Evolutionary conservation across 371 early-diverging fungal species (phyloP).

Genomic region (Vairimorpha apis): DNA sequence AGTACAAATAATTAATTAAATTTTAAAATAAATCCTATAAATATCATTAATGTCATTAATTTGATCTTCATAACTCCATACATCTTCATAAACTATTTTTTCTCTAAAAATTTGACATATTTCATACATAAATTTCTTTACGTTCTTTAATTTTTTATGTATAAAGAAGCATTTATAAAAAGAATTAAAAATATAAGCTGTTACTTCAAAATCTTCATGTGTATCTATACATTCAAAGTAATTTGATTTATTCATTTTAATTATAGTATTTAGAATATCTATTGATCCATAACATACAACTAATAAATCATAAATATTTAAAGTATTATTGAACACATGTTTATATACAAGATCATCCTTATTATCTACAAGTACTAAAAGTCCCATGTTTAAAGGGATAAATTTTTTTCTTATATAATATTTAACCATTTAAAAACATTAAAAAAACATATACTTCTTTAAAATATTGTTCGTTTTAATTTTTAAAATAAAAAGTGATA

Average conservation of each 20-base stretch:
- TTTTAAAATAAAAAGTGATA: no score
- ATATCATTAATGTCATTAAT: not conserved
- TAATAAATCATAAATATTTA: constrained; percentile 11
- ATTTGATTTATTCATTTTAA: not conserved
- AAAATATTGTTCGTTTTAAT: no score
- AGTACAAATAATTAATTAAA: no score
- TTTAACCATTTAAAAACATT: no score
- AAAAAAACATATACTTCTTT: no score
- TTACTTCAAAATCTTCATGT: constrained; percentile 10
- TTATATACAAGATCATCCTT: constrained; percentile 32
- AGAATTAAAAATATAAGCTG: constrained; percentile 20
- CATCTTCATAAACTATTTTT: not conserved
- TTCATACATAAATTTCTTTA: constrained; percentile 10
- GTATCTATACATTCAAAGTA: constrained; percentile 27
- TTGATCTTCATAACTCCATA: not conserved
- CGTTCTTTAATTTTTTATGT: constrained; percentile 1
- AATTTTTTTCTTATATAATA: no score
- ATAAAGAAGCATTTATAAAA: constrained; percentile 19
- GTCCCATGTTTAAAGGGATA: no score
- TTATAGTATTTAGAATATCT: constrained; percentile 6
- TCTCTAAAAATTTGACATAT: not conserved
- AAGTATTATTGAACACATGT: not conserved
- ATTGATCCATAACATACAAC: constrained; percentile 28
- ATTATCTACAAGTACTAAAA: constrained; percentile 20
- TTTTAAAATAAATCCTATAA: not conserved